Evolutionary conservation across 148 eudicot genomes (phyloP).

Genomic region (Fagopyrum tataricum): DNA sequence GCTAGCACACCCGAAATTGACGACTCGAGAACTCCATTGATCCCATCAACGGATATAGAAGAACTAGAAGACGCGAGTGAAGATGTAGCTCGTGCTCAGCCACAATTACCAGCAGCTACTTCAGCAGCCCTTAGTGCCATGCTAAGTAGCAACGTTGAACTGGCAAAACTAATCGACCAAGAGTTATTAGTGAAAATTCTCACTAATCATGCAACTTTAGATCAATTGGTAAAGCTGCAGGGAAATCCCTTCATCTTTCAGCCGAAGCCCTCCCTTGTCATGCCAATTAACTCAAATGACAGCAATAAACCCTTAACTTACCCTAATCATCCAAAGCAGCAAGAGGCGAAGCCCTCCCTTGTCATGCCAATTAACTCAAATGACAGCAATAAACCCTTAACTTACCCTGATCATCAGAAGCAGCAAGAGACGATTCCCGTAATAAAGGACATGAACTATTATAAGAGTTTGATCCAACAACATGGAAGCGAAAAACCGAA

Average conservation of each 20-base stretch:
- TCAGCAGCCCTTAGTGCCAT: slow-evolving; percentile 43
- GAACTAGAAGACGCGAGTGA: slow-evolving; percentile 50
- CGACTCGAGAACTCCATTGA: slow-evolving; percentile 32
- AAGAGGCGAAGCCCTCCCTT: slow-evolving; percentile 17
- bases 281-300: slow-evolving; percentile 11
- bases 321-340: slow-evolving; percentile 12
- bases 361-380: slow-evolving; percentile 15
- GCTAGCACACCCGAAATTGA: slow-evolving; percentile 22
- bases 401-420: slow-evolving; percentile 12
- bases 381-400: slow-evolving; percentile 5
- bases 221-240: slow-evolving; percentile 39
- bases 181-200: slow-evolving; percentile 52
- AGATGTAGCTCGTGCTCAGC: slow-evolving; percentile 24
- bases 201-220: slow-evolving; percentile 40
- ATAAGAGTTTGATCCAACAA: no score
- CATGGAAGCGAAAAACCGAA: background rate
- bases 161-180: slow-evolving; percentile 43
- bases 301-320: slow-evolving; percentile 10
- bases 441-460: no score
- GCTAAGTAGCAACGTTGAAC: slow-evolving; percentile 30
- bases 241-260: no score
- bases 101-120: slow-evolving; percentile 26
- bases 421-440: background rate
- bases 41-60: slow-evolving; percentile 68
- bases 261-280: slow-evolving; percentile 20